These are phyloP conservation scores for Punica granatum DNA, from an alignment of 345 rosid genomes.

Conservation along the genomic window DNA sequence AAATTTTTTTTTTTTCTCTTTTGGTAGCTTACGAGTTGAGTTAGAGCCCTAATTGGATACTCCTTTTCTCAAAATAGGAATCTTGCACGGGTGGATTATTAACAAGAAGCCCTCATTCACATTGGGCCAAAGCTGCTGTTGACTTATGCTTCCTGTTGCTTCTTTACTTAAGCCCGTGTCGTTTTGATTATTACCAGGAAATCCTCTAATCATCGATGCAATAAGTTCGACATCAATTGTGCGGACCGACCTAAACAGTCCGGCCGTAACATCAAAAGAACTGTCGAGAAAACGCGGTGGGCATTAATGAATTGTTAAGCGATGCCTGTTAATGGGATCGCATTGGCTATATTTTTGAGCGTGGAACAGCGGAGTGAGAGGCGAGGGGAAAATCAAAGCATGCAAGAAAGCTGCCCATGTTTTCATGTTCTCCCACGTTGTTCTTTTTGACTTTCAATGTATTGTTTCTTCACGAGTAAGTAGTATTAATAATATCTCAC, in stretches of 20 bases:
- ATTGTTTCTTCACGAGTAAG: no score
- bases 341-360: no score
- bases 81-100: not conserved
- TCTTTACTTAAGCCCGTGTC: not conserved
- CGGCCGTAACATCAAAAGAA: no score
- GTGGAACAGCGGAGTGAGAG: not conserved
- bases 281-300: no score
- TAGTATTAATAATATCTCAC: not conserved
- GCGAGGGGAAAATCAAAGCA: not conserved
- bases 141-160: not conserved
- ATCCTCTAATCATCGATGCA: no score
- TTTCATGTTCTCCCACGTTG: constrained; percentile 2
- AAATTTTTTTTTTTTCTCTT: no score
- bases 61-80: not conserved
- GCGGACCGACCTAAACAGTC: not conserved
- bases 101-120: not conserved
- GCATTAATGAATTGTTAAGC: no score
- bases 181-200: not conserved
- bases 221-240: no score
- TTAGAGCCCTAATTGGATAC: not conserved
- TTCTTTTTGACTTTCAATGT: not conserved
- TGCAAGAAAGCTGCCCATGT: not conserved
- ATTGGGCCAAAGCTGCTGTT: no score
- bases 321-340: no score
- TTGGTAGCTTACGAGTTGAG: not conserved